A percentile compares a stretch with the other conserved stretches of the same genome.
phyloP scores from a whole-genome alignment of 306 rosid species.

The Geum urbanum region DNA sequence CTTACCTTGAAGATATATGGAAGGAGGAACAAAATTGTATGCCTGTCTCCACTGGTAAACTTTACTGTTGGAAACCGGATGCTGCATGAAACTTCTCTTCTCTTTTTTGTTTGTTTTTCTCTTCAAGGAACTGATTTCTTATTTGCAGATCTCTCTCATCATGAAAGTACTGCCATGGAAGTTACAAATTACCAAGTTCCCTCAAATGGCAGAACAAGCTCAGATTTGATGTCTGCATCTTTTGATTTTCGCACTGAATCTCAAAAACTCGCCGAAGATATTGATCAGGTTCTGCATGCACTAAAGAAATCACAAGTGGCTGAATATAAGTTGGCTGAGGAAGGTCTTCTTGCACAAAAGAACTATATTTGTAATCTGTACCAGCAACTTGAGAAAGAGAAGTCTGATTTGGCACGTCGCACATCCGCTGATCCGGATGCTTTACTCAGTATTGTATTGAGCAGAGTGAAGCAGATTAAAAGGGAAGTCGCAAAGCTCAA shows the following conservation, averaged over 20 bases:
- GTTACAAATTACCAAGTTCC: slow-evolving; percentile 19
- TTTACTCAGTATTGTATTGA: slow-evolving; percentile 34
- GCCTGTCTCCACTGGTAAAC: slow-evolving; percentile 42
- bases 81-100: slow-evolving; percentile 1
- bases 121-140: slow-evolving; percentile 20
- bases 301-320: slow-evolving; percentile 62
- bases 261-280: slow-evolving; percentile 45
- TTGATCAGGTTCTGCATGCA: slow-evolving; percentile 44
- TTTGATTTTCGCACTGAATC: slow-evolving; percentile 29
- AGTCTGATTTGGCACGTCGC: slow-evolving; percentile 38
- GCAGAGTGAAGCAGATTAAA: slow-evolving; percentile 59
- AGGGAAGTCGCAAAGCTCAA: slow-evolving; percentile 43
- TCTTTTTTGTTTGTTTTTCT: background rate
- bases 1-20: slow-evolving; percentile 50
- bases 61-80: slow-evolving; percentile 10
- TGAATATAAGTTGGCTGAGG: slow-evolving; percentile 58
- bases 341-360: slow-evolving; percentile 51
- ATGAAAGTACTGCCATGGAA: slow-evolving; percentile 31
- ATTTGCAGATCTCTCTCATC: slow-evolving; percentile 34
- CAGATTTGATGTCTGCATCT: slow-evolving; percentile 24
- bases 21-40: slow-evolving; percentile 31
- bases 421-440: slow-evolving; percentile 33
- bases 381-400: slow-evolving; percentile 56
- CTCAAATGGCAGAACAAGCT: slow-evolving; percentile 21
- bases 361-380: slow-evolving; percentile 45